Base-by-base conservation (phyloP, 1,139 yeast genomes). In the Diutina catenulata region DNA sequence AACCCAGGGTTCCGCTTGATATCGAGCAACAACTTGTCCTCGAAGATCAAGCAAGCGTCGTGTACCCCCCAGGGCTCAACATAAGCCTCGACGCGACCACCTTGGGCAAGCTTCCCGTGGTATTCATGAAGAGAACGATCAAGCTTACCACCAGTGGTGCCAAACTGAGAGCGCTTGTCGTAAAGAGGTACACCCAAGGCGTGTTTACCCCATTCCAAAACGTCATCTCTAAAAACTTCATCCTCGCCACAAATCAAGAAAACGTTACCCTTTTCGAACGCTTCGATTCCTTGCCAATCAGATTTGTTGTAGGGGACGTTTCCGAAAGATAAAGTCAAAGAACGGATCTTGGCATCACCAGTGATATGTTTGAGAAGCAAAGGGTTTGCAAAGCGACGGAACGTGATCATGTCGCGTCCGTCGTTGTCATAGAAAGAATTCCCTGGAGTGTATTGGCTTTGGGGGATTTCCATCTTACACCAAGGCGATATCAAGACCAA, bases 1-100 rank as follows among this genome's bases (percentile, higher is more conserved):
- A 40, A 28, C 20, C 15, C 35, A 21, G 40, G 31, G 39, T 43
- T 40, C 42, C 41, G 18, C 41, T 31, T 31, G 8, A 31, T 13
- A 36, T 3, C 39, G 27, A 27, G 13, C 10, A 46, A 38, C 5
- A 48, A 36, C 4, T 33, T 39, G 40, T 56, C 52, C 42, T 66
- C 72, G 40, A 62, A 53, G 43, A 61, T 57, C 31, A 65, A 54
- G 20, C 47, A 39, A 0, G 64, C 45, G 46, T 64, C 73, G 47
- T 67, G 73, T 18, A 64, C 52, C 5, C 73, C 73, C 61, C 60
- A 58, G 1, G 71, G 73, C 44, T 66, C 71, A 26, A 65, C 53
- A 41, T 49, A 56, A 3, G 57, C 44, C 10, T 31, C 24, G 24
- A 31, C 9, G 3, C 21, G 20, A 6, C 35, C 35, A 3, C 35